Base-by-base conservation (phyloP, 2,329 filamentous ascomycete genomes). In the Fonsecaea erecta region DNA sequence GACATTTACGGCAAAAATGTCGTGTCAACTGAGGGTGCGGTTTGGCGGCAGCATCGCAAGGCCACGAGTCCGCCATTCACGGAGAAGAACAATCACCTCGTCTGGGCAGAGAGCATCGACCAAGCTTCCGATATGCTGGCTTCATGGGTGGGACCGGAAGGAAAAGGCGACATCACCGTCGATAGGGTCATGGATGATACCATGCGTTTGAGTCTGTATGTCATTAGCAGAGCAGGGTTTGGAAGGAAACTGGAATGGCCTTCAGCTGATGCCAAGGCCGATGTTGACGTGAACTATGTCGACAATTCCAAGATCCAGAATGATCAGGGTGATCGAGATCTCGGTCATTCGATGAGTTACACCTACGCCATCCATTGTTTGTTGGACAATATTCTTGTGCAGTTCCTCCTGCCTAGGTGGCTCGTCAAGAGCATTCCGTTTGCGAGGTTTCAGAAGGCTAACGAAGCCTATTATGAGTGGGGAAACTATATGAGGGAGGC, bases 41-140 rank as follows among this genome's bases (percentile, higher is more conserved):
- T 84, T 30, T 94, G 90, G 91, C 87, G 87, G 34, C 83, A 85
- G 76, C 90, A 94, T 75, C 85, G 90, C 67, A 92, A 90, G 77
- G 84, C 88, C 51, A 89, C 87, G 0, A 85, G 88, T 30, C 86
- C 90, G 0, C 86, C 86, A 3, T 93, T 94, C 76, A 91, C 89
- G 63, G 91, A 94, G 78, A 87, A 84, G 77, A 93, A 92, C 75
- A 88, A 91, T 63, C 81, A 83, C 14, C 75, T 90, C 28, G 87
- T 90, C 1, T 91, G 88, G 76, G 78, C 78, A 8, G 88, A 91
- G 74, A 82, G 84, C 1, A 79, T 90, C 62, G 78, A 81, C 63
- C 90, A 93, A 78, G 85, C 89, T 0, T 78, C 84, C 66, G 82
- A 83, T 12, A 84, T 91, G 84, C 72, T 90, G 32, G 74, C 77